Base-by-base conservation (phyloP, 108 stramenopile species). In the Cyclostephanos tholiformis region DNA sequence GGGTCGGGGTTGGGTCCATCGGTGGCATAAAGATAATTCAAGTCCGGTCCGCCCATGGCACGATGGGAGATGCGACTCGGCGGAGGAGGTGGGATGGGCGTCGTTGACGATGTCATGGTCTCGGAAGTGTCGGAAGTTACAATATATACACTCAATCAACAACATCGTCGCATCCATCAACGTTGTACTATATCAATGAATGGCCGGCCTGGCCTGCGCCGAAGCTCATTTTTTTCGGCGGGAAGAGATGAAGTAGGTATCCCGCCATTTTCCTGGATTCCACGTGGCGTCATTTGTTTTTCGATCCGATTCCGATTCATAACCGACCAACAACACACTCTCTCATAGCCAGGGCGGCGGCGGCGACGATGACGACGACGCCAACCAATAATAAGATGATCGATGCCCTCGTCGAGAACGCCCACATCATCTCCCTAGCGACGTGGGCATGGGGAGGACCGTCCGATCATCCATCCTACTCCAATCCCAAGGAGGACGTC, bases 361-460 rank as follows among this genome's bases (percentile, higher is more conserved):
- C n/a, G n/a, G n/a, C n/a, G 32, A 32, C 32, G 32, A 32, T 32
- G 41, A 65, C 46, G 22, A 65, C 8, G 30, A 73, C 49, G 13
- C 55, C 53, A 44, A 39, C 64, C 8, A 36, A 19, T 11, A 56
- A 0, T 11, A 56, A 0, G 12, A 66, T 49, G 27, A 66, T 66
- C 27, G 48, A 9, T 10, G 6, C 57, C 30, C 8, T 58, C 57
- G 30, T 32, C 43, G 59, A 61, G 66, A 75, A 71, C 52, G 73
- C 82, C 3, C 32, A 86, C 4, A 68, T 91, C 49, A 36, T 58
- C 43, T 55, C 75, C 43, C 19, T 91, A 14, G 90, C 88, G 12
- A 63, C 74, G 51, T 91, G 90, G 90, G 71, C 85, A 35, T 91
- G 90, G 90, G 83, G 74, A 41, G 32, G 32, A 32, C 4, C 32